Conservation (phyloP, 2,329 filamentous ascomycete genomes). For the Cadophora sp. region DNA sequence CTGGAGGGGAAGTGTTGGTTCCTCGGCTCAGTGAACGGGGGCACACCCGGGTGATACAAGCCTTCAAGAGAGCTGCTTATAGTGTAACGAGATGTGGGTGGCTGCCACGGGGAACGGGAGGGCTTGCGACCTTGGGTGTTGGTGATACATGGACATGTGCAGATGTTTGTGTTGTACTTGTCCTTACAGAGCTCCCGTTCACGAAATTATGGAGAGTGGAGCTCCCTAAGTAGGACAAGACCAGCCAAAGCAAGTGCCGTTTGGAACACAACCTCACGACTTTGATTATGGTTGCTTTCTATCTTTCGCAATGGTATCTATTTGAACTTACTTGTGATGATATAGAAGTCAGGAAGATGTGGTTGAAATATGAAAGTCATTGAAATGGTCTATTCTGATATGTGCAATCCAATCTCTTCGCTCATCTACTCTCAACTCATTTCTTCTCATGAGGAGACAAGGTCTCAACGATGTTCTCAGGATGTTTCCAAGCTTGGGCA, state of each 20-base stretch:
- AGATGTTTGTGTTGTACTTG: neutral
- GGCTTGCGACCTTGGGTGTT: neutral
- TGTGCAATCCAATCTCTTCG: neutral
- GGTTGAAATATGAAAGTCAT: neutral
- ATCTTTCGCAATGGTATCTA: no score
- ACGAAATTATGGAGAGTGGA: neutral
- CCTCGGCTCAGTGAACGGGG: no score
- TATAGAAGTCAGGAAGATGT: neutral
- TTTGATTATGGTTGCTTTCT: no score
- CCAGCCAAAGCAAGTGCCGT: neutral
- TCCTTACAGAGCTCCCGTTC: neutral
- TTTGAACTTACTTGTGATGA: no score
- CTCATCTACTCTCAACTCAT: neutral
- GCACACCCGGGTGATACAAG: neutral
- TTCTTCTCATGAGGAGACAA: slow-evolving; percentile 37
- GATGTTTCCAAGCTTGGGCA: slow-evolving; percentile 45
- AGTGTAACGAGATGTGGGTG: neutral
- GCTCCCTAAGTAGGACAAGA: neutral
- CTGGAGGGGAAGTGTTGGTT: no score
- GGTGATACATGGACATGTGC: neutral
- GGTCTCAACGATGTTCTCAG: slow-evolving; percentile 44
- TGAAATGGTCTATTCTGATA: neutral
- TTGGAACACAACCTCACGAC: neutral
- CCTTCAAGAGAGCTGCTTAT: neutral
- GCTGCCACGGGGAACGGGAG: neutral